These are phyloP conservation scores for Proliferodiscus dingleyae DNA, from an alignment of 2,329 filamentous ascomycete genomes.

Conservation along the genomic window DNA sequence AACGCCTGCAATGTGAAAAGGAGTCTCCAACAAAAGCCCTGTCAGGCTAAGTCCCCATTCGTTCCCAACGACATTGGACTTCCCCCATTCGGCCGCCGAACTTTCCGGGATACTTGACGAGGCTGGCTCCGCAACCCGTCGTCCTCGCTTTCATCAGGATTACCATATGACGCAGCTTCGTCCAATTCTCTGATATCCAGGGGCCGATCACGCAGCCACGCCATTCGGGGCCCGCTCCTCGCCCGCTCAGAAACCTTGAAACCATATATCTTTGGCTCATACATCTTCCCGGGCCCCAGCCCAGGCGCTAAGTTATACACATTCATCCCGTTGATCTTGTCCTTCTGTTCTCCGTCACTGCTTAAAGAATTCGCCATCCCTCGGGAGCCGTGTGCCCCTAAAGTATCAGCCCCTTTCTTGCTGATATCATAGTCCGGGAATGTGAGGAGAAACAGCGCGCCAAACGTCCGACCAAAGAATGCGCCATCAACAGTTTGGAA, in stretches of 20 bases:
- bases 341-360: constrained; percentile 39
- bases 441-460: constrained; percentile 94
- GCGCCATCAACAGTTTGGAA: constrained; percentile 97
- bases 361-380: constrained; percentile 28
- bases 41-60: constrained; percentile 21
- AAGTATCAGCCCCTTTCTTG: constrained; percentile 60
- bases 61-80: constrained; percentile 32
- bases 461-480: constrained; percentile 97
- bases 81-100: constrained; percentile 21
- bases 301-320: constrained; percentile 84
- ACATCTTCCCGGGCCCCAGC: constrained; percentile 75
- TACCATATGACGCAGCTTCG: constrained; percentile 58
- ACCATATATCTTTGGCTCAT: constrained; percentile 93
- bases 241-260: constrained; percentile 91
- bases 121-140: constrained; percentile 32
- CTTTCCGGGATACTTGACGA: constrained; percentile 7
- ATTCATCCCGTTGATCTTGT: constrained; percentile 78
- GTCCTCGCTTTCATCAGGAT: constrained; percentile 52
- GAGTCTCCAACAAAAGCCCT: neutral
- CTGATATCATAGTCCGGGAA: constrained; percentile 93
- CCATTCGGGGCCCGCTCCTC: constrained; percentile 88
- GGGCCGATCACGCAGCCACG: constrained; percentile 87
- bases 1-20: constrained; percentile 9
- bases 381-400: constrained; percentile 37
- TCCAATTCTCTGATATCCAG: constrained; percentile 76